Evolutionary conservation across 2,329 filamentous ascomycete genomes (phyloP).

Genomic region (Epichloe elymi): DNA sequence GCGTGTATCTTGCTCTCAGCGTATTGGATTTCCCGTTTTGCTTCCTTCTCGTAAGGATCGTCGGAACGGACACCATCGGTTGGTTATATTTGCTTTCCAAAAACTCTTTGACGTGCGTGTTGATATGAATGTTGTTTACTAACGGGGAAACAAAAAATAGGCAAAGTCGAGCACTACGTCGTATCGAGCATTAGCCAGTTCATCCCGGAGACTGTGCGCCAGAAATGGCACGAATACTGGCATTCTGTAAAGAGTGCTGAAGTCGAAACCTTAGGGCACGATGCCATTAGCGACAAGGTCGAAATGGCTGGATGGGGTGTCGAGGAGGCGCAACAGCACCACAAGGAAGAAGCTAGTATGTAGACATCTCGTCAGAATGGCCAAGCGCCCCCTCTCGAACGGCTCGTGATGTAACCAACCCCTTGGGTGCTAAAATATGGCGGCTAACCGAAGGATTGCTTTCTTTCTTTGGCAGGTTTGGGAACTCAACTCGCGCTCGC

Average conservation of each 20-base stretch:
- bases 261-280: conserved; percentile 27
- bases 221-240: conserved; percentile 37
- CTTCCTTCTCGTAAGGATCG: conserved; percentile 69
- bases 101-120: not conserved
- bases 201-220: conserved; percentile 46
- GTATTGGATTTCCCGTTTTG: conserved; percentile 90
- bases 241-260: conserved; percentile 33
- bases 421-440: not conserved
- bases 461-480: conserved; percentile 31
- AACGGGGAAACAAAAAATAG: conserved; percentile 19
- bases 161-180: conserved; percentile 52
- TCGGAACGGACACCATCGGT: conserved; percentile 81
- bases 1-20: conserved; percentile 76
- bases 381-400: not conserved
- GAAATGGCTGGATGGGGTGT: conserved; percentile 48
- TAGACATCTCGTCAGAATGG: conserved; percentile 14
- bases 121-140: not conserved
- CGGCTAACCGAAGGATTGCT: conserved; percentile 10
- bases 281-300: conserved; percentile 30
- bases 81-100: conserved; percentile 14
- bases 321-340: conserved; percentile 46
- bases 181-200: conserved; percentile 44
- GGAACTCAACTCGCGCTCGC: conserved; percentile 81
- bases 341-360: conserved; percentile 62
- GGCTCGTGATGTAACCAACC: not conserved